These are phyloP conservation scores for Peronosclerospora sorghi DNA, from an alignment of 352 stramenopile species.

Conservation along the genomic window DNA sequence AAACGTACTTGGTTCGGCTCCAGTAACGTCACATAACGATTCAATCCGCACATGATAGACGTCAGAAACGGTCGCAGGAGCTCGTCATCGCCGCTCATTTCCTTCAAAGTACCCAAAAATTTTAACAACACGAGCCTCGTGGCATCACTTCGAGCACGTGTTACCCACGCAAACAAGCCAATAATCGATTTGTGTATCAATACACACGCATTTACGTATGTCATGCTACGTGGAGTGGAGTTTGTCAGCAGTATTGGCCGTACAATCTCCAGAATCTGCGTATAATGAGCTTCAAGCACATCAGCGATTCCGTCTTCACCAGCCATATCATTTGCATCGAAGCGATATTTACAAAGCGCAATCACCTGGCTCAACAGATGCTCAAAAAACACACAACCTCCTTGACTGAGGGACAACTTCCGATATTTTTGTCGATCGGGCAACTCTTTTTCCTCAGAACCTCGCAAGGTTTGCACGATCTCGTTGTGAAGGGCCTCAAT, in stretches of 20 bases:
- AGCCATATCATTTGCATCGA: slow-evolving; percentile 14
- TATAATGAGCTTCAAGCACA: slow-evolving; percentile 41
- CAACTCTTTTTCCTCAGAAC: slow-evolving; percentile 7
- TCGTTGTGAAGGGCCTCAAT: slow-evolving; percentile 48
- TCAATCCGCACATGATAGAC: slow-evolving; percentile 42
- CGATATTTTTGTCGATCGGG: slow-evolving; percentile 12
- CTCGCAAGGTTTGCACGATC: slow-evolving; percentile 25
- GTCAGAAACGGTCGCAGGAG: slow-evolving; percentile 52
- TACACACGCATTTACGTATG: slow-evolving; percentile 56
- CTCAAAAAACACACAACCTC: slow-evolving; percentile 58
- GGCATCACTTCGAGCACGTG: slow-evolving; percentile 25
- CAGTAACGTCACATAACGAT: slow-evolving; percentile 24
- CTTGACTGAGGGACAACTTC: slow-evolving; percentile 29
- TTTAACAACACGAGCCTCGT: slow-evolving; percentile 26
- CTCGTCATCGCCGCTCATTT: slow-evolving; percentile 48
- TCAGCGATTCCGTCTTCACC: slow-evolving; percentile 40
- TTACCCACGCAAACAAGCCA: slow-evolving; percentile 37
- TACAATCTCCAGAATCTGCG: slow-evolving; percentile 29
- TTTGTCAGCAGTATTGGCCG: slow-evolving; percentile 33
- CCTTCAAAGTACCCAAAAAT: slow-evolving; percentile 40
- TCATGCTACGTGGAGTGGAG: slow-evolving; percentile 23
- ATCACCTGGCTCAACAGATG: slow-evolving; percentile 42
- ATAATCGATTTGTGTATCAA: slow-evolving; percentile 53
- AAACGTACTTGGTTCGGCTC: slow-evolving; percentile 23
- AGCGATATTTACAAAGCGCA: slow-evolving; percentile 21